Evolutionary conservation across 1,139 yeast species (phyloP), one percentile per base, ranked within the genome.

Genomic region (Arxiozyma slooffiae): DNA sequence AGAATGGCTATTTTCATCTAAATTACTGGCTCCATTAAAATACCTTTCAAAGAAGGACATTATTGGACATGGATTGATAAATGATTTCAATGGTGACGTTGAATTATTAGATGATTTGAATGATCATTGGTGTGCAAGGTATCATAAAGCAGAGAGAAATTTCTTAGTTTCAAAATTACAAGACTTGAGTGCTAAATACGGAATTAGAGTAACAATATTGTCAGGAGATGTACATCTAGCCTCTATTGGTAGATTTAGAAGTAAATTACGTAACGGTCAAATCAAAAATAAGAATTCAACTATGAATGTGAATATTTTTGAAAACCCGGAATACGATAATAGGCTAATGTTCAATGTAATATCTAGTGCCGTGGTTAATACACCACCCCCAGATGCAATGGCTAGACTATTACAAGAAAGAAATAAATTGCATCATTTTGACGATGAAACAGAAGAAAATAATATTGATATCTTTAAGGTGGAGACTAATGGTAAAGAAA

Each of bases 191-290:
- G 77, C 85, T 39, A 59, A 69, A 30, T 67, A 77, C 57, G 82
- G 83, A 3, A 80, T 85, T 7, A 75, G 98, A 59, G 70, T 90
- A 50, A 88, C 97, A 7, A 82, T 90, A 54, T 72, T 90, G 43
- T 80, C 90, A 9, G 98, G 98, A 22, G 98, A 90, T 64, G 97
- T 92, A 46, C 98, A 92, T 68, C 74, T 90, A 60, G 82, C 92
- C 52, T 85, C 90, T 51, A 70, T 89, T 55, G 95, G 96, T 17
- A 75, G 96, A 59, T 77, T 90, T 67, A 78, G 79, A 61, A 73
- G 89, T 18, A 80, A 78, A 55, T 62, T 72, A 50, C 84, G 77
- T 60, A 30, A n/a, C 6, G 14, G 6, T 14, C 7, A 4, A 30
- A 30, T 2, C 11, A 30, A n/a, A 30, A 30, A 11, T 14, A 14